A percentile compares a stretch with the other conserved stretches of the same genome.
These are phyloP conservation scores for Paspalum notatum DNA, from an alignment of 176 grass and related monocot genomes.

Conservation along the genomic window DNA sequence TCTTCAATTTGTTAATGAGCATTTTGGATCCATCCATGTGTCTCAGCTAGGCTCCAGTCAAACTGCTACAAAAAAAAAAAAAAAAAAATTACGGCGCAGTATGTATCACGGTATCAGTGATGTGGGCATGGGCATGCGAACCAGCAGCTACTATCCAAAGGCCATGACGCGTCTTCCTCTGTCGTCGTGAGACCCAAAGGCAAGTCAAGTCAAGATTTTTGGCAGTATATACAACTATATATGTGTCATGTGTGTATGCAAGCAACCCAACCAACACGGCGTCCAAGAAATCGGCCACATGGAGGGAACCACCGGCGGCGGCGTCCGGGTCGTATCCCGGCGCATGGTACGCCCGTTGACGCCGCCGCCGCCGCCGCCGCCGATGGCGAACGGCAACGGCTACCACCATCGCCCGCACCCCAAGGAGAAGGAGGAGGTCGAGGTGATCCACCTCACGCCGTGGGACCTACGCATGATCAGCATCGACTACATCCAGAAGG, in stretches of 20 bases:
- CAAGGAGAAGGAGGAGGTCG: background rate
- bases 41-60: too few relatives aligned
- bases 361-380: background rate
- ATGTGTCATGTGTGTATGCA: background rate
- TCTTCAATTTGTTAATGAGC: too few relatives aligned
- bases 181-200: too few relatives aligned
- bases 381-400: background rate
- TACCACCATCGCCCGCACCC: background rate
- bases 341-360: background rate
- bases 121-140: too few relatives aligned
- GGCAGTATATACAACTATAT: background rate
- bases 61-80: too few relatives aligned
- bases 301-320: background rate
- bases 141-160: too few relatives aligned
- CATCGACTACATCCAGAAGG: slow-evolving; percentile 33
- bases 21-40: too few relatives aligned
- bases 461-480: slow-evolving; percentile 39
- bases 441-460: slow-evolving; percentile 10
- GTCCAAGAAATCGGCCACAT: background rate
- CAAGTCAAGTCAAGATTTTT: too few relatives aligned
- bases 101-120: too few relatives aligned
- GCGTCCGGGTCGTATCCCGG: background rate
- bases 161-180: too few relatives aligned
- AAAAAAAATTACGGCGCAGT: too few relatives aligned
- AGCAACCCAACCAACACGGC: background rate